Percentiles rank a stretch among this genome's conserved stretches.
phyloP scores from a whole-genome alignment of 2,329 filamentous ascomycete genomes.

The Trichoderma endophyticum region DNA sequence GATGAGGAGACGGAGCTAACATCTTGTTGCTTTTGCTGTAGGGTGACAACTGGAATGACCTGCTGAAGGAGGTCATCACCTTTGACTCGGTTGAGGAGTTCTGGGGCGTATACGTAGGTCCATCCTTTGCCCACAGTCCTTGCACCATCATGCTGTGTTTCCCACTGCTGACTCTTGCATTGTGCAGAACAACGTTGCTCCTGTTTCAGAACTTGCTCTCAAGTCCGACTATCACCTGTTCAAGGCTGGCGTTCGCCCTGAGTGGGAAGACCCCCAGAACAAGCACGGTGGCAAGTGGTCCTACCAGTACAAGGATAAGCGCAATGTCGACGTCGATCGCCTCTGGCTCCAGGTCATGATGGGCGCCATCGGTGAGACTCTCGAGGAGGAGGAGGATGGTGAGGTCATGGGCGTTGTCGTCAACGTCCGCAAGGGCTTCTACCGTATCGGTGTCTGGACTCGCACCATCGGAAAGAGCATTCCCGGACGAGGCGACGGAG shows the following conservation, averaged over 20 bases:
- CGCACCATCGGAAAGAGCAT: conserved; percentile 86
- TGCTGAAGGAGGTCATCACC: conserved; percentile 97
- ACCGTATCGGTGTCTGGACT: conserved; percentile 96
- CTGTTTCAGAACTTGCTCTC: conserved; percentile 89
- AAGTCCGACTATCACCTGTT: conserved; percentile 99
- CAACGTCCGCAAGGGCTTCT: conserved; percentile 98
- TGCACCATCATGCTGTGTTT: background rate
- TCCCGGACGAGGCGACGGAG: conserved; percentile 69
- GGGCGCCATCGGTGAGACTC: conserved; percentile 92
- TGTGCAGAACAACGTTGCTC: conserved; percentile 93
- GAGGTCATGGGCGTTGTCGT: conserved; percentile 99
- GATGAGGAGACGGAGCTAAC: background rate
- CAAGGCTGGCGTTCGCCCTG: conserved; percentile 93
- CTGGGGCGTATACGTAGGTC: conserved; percentile 95
- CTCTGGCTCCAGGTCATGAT: conserved; percentile 98
- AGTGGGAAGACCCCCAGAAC: conserved; percentile 98
- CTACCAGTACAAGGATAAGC: conserved; percentile 96
- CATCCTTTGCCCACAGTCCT: background rate
- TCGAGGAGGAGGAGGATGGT: conserved; percentile 90
- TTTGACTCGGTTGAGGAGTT: conserved; percentile 99
- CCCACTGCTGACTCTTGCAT: background rate
- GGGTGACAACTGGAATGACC: conserved; percentile 98
- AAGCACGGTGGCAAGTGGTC: conserved; percentile 99
- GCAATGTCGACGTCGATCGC: conserved; percentile 84
- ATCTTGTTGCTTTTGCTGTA: conserved; percentile 33